A percentile compares a stretch with the other conserved stretches of the same genome.
Evolutionary conservation across 2,329 filamentous ascomycete genomes (phyloP).

Genomic region (Calonectria hongkongensis): DNA sequence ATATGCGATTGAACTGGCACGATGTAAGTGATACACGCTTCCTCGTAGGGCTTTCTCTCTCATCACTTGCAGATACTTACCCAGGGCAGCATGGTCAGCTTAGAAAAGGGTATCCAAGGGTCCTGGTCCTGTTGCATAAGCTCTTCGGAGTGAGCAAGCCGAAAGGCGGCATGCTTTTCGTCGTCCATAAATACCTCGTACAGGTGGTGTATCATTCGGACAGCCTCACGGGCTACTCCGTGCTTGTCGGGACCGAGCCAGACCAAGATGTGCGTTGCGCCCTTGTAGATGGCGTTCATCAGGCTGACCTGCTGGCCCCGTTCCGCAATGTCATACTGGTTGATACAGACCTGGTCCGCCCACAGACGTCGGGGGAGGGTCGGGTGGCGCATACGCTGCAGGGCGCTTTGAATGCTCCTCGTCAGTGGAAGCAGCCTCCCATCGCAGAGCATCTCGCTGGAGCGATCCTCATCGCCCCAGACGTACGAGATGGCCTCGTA

Average conservation of each 20-base stretch:
- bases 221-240: slow-evolving; percentile 55
- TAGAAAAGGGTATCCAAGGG: slow-evolving; percentile 58
- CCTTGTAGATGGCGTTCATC: slow-evolving; percentile 62
- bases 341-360: slow-evolving; percentile 65
- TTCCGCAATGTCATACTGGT: slow-evolving; percentile 61
- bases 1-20: slow-evolving; percentile 60
- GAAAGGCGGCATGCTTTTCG: slow-evolving; percentile 54
- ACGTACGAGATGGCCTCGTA: slow-evolving; percentile 62
- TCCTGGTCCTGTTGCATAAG: slow-evolving; percentile 53
- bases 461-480: slow-evolving; percentile 56
- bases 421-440: slow-evolving; percentile 54
- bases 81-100: slow-evolving; percentile 58
- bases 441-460: slow-evolving; percentile 50
- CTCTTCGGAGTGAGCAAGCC: slow-evolving; percentile 56
- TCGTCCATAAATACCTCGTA: slow-evolving; percentile 57
- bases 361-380: slow-evolving; percentile 57
- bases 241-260: slow-evolving; percentile 60
- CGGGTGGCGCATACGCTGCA: slow-evolving; percentile 54
- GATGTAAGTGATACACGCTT: not conserved
- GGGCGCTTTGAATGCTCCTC: slow-evolving; percentile 56
- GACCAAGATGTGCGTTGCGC: slow-evolving; percentile 58
- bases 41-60: not conserved
- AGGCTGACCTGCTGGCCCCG: slow-evolving; percentile 61
- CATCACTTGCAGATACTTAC: slow-evolving; percentile 48
- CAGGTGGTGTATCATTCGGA: slow-evolving; percentile 54